These are phyloP conservation scores for Microbotryum scabiosae DNA, from an alignment of 1,284 basidiomycete genomes.

Conservation along the genomic window DNA sequence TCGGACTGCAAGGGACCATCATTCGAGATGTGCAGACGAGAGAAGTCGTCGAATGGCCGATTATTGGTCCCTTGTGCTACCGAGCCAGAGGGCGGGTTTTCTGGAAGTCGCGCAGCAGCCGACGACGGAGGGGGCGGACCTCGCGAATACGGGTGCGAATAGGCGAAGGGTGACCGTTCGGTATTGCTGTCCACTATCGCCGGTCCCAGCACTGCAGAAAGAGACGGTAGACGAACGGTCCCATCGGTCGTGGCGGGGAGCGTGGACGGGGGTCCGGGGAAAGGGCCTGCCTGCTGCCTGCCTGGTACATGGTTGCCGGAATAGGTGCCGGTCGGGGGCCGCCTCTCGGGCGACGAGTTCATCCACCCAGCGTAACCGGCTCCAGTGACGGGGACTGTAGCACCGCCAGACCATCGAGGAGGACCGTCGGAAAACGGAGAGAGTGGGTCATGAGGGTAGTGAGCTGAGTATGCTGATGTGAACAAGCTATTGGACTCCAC, in stretches of 20 bases:
- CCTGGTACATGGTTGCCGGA: no score
- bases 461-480: background rate
- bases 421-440: background rate
- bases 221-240: constrained; percentile 9
- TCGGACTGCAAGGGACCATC: background rate
- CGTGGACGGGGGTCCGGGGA: no score
- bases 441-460: background rate
- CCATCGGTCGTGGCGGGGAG: background rate
- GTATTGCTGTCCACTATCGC: background rate
- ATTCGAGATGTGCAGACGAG: constrained; percentile 4
- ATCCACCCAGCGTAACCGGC: no score
- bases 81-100: constrained; percentile 3
- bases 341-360: no score
- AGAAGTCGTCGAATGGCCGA: constrained; percentile 2
- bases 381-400: no score
- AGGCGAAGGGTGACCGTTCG: background rate
- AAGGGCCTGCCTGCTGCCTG: no score
- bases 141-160: no score
- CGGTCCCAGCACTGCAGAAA: constrained; percentile 3
- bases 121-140: background rate
- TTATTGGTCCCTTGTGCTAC: constrained; percentile 8
- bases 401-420: background rate
- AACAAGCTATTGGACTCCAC: constrained; percentile 16
- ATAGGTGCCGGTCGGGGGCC: no score
- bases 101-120: background rate